phyloP scores from a whole-genome alignment of 148 eudicot genomes.

The Rhododendron simsii region DNA sequence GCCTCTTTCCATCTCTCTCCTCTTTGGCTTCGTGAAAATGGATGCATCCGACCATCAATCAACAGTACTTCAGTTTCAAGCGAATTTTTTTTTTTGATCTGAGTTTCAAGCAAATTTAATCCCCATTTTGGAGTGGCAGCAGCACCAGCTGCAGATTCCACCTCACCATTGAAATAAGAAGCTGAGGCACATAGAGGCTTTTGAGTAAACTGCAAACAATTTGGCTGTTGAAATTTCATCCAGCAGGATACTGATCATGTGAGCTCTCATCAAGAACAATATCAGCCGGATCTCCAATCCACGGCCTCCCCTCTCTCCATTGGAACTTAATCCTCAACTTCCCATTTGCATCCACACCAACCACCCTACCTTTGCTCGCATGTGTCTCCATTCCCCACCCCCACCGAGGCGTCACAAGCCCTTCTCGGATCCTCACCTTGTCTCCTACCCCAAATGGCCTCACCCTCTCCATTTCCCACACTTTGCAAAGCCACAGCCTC shows the following conservation, averaged over 20 bases:
- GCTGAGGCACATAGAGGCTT: neutral
- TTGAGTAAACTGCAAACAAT: neutral
- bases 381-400: constrained; percentile 99
- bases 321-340: constrained; percentile 81
- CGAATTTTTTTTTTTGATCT: neutral
- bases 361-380: constrained; percentile 85
- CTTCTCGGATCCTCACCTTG: constrained; percentile 72
- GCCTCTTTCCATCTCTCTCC: neutral
- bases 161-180: neutral
- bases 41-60: neutral
- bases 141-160: neutral
- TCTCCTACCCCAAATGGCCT: constrained; percentile 76
- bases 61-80: neutral
- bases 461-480: constrained; percentile 67
- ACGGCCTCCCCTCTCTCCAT: constrained; percentile 96
- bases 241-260: neutral
- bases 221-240: neutral
- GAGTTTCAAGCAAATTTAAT: constrained; percentile 1
- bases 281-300: constrained; percentile 99
- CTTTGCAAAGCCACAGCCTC: constrained; percentile 92
- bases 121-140: neutral
- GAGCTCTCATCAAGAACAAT: constrained; percentile 57
- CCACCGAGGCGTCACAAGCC: constrained; percentile 83
- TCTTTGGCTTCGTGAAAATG: neutral
- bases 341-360: constrained; percentile 98